Base-by-base conservation (phyloP, 202 grass and related monocot species). In the Hordeum pubiflorum region DNA sequence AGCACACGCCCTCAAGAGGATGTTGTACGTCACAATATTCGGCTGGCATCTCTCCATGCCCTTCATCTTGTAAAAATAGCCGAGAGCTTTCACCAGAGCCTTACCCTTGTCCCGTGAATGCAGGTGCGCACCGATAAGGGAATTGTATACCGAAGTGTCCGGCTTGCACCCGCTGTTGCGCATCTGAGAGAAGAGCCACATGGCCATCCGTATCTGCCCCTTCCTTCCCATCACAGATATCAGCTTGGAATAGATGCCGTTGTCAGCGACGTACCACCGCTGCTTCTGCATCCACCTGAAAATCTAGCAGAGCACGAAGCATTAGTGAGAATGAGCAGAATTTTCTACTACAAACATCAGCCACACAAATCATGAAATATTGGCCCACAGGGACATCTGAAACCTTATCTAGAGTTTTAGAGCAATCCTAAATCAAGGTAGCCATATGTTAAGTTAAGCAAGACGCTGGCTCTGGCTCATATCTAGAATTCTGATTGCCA, bases 241-340 rank as follows among this genome's bases (percentile, higher is more conserved):
- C 39, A 99, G 43, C 72, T 99, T 99, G 1, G 91, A 99, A 58
- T 91, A 99, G 41, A 99, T 93, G 61, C 96, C 96, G 2, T 99
- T 95, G 72, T 99, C 96, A 50, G 96, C 89, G 10, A 99, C 65
- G 5, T 99, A 99, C 92, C 96, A 99, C 37, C 92, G 57, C 29
- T 99, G 97, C 77, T 65, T 96, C 74, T 99, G 97, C 92, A 99
- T 99, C 96, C 96, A 93, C 83, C 92, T 99, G 85, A 99, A 99
- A 69, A 99, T 86, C 96, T 99, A 82, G 60, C 67, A 72, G 69
- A 91, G 36, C 24, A 87, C 1, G 2, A 26, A 31, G 12, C 36
- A 38, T 52, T 7, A 57, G 44, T 10, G n/a, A 34, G 38, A 43
- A 83, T n/a, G 21, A 58, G 50, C 24, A 84, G 11, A 63, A 66